Conservation (phyloP, 192 early-diverging fungal species). For the Geosiphon pyriformis region DNA sequence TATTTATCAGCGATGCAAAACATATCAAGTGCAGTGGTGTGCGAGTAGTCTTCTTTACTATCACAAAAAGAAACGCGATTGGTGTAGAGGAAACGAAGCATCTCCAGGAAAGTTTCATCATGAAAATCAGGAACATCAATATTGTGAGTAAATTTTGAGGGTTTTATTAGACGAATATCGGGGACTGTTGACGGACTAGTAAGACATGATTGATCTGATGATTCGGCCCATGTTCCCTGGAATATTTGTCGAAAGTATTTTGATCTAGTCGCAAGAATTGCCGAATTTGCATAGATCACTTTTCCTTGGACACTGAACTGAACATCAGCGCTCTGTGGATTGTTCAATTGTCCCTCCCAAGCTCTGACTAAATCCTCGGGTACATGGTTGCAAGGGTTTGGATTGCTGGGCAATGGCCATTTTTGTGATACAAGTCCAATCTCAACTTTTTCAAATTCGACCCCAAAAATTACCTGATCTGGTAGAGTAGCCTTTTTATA, state of each 20-base stretch:
- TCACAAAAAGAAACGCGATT: slow-evolving; percentile 9
- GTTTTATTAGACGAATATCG: neutral
- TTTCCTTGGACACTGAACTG: slow-evolving; percentile 19
- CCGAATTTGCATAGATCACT: slow-evolving; percentile 18
- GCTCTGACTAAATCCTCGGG: slow-evolving; percentile 15
- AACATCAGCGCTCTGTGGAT: slow-evolving; percentile 5
- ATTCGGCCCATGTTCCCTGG: slow-evolving; percentile 14
- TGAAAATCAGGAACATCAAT: slow-evolving; percentile 24
- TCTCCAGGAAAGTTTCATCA: slow-evolving; percentile 21
- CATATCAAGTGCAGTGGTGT: slow-evolving; percentile 5
- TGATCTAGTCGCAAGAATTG: slow-evolving; percentile 8
- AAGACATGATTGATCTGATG: neutral
- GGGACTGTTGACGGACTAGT: neutral
- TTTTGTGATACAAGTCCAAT: slow-evolving; percentile 11
- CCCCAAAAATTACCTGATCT: slow-evolving; percentile 18
- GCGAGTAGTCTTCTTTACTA: slow-evolving; percentile 6
- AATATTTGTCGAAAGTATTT: slow-evolving; percentile 19
- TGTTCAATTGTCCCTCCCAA: slow-evolving; percentile 20
- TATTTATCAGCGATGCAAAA: slow-evolving; percentile 23
- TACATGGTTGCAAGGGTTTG: neutral
- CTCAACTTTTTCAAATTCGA: slow-evolving; percentile 16
- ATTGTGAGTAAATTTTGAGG: neutral
- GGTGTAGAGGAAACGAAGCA: slow-evolving; percentile 24
- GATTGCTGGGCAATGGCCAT: slow-evolving; percentile 10
- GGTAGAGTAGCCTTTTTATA: slow-evolving; percentile 14